phyloP scores from a whole-genome alignment of 495 filamentous ascomycete species.

The Aspergillus olivimuriae region DNA sequence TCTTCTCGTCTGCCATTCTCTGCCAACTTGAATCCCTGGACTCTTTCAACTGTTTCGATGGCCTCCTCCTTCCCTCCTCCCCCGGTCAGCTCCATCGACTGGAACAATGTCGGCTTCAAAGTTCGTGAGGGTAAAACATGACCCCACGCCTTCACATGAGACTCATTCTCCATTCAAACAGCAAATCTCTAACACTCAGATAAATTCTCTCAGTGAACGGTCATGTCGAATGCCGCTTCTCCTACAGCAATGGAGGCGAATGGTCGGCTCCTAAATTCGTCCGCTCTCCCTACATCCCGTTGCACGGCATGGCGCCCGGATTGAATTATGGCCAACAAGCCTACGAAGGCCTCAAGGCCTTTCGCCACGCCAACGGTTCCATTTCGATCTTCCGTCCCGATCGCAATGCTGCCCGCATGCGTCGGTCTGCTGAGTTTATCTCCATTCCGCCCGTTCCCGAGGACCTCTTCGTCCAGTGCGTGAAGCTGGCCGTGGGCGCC shows the following conservation, averaged over 20 bases:
- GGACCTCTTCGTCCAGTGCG: slow-evolving; percentile 62
- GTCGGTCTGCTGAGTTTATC: slow-evolving; percentile 68
- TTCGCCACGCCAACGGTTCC: slow-evolving; percentile 54
- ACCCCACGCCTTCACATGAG: no score
- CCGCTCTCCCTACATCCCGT: slow-evolving; percentile 65
- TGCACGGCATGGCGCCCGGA: slow-evolving; percentile 86
- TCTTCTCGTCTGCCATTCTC: no score
- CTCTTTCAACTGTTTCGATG: no score
- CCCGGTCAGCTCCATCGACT: slow-evolving; percentile 64
- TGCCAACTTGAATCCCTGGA: no score
- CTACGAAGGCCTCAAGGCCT: slow-evolving; percentile 90
- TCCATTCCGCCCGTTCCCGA: slow-evolving; percentile 72
- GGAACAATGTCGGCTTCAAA: slow-evolving; percentile 83
- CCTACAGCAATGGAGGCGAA: slow-evolving; percentile 30
- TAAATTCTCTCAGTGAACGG: slow-evolving; percentile 15
- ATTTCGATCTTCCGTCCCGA: slow-evolving; percentile 79
- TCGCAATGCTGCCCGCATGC: slow-evolving; percentile 75
- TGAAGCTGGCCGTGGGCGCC: slow-evolving; percentile 70
- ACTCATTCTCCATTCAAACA: background rate
- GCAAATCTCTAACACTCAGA: background rate
- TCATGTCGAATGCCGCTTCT: slow-evolving; percentile 30
- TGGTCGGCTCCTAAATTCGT: slow-evolving; percentile 74
- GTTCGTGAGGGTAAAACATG: slow-evolving; percentile 84
- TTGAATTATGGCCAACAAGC: slow-evolving; percentile 93
- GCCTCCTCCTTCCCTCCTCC: slow-evolving; percentile 64